Base-by-base conservation (phyloP, 1,284 basidiomycete species). In the Phellinidium pouzarii region DNA sequence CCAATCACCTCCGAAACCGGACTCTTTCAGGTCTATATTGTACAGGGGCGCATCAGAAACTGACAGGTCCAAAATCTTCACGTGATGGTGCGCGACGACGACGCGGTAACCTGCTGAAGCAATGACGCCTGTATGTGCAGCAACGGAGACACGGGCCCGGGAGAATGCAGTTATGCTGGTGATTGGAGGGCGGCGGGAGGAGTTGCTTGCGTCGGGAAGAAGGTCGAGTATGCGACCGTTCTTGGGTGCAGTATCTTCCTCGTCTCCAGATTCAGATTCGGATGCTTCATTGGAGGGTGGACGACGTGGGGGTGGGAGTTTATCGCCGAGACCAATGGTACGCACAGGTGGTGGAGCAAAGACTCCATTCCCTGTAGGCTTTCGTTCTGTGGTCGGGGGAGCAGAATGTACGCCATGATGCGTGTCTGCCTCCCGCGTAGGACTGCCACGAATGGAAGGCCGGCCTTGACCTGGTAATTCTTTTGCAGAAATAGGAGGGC, bases 121-220 rank as follows among this genome's bases (percentile, higher is more conserved):
- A 11, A 80, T 74, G 22, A 72, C 69, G 1, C 80, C 79, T 0
- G 72, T 66, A 59, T 83, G 76, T 0, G 82, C 73, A 4, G 79
- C 75, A 1, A 87, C 73, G 19, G 75, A 74, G 23, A 88, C 75
- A 47, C 76, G 73, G 48, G 66, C 66, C 51, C 76, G 64, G 55
- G 73, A 64, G 59, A 74, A 72, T 36, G 70, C 65, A 60, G 74
- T 77, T 44, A 66, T 75, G 38, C 61, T 67, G 60, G 68, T 61
- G 44, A 54, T 60, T 0, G 94, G 94, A 1, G 87, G 85, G 0
- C 86, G 78, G 6, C 92, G 80, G 22, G 90, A 94, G 1, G 92
- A 86, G 44, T 80, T 78, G 44, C 84, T 91, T 7, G 81, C 76
- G 65, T 95, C 92, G 0, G 93, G 92, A 51, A 91, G 78, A 19